These are phyloP conservation scores for Trypanosomatidae sp. DNA, from an alignment of 208 protist genomes.

Conservation along the genomic window DNA sequence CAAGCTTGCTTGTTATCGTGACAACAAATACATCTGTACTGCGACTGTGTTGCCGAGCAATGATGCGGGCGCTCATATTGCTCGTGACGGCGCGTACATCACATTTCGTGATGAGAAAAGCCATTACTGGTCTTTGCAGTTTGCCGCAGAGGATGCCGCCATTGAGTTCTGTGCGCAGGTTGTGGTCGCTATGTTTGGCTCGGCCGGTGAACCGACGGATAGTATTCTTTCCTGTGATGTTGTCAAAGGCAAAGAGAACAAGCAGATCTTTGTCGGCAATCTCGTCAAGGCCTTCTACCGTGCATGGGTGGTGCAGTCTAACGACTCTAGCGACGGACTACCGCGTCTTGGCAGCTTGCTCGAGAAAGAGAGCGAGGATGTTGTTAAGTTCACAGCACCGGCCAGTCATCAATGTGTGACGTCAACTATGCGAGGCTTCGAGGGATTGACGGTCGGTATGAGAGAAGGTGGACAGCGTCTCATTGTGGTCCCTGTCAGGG, in stretches of 20 bases:
- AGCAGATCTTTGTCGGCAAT: constrained; percentile 61
- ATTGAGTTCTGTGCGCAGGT: constrained; percentile 64
- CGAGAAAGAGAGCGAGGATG: constrained; percentile 51
- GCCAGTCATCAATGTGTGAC: constrained; percentile 63
- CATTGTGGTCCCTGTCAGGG: constrained; percentile 49
- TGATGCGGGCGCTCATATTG: constrained; percentile 58
- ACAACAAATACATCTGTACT: constrained; percentile 75
- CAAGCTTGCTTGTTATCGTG: constrained; percentile 79
- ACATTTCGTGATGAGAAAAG: constrained; percentile 74
- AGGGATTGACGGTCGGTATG: constrained; percentile 78
- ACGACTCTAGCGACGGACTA: constrained; percentile 22
- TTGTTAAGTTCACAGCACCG: constrained; percentile 42
- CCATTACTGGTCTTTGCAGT: constrained; percentile 64
- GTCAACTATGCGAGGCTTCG: constrained; percentile 72
- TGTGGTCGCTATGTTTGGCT: constrained; percentile 69
- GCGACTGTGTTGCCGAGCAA: constrained; percentile 63
- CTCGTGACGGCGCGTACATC: constrained; percentile 56
- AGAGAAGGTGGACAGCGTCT: constrained; percentile 54
- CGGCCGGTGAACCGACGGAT: constrained; percentile 47
- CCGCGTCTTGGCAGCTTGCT: constrained; percentile 67
- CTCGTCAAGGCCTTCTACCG: constrained; percentile 51
- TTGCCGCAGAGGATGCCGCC: constrained; percentile 39
- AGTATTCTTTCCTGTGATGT: constrained; percentile 65
- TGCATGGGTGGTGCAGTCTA: constrained; percentile 62
- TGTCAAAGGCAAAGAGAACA: constrained; percentile 34